A percentile compares a stretch with the other conserved stretches of the same genome.
Evolutionary conservation across 306 rosid species (phyloP).

Genomic region (Senna siamea): DNA sequence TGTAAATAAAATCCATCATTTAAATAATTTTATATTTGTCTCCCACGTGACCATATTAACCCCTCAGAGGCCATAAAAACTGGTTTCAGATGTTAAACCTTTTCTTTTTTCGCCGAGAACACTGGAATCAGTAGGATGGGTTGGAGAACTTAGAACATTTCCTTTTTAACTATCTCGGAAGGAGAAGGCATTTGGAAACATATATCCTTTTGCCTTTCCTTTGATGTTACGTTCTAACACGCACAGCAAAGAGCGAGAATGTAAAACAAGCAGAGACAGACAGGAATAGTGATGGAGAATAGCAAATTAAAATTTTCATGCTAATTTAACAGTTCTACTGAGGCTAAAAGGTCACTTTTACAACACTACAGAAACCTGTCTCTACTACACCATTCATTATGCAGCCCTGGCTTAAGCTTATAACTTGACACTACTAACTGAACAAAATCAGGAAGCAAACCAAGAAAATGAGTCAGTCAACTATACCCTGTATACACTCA

Average conservation of each 20-base stretch:
- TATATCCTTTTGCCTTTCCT: neutral
- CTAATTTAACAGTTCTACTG: conserved; percentile 30
- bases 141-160: no score
- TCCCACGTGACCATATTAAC: no score
- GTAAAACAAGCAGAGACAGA: neutral
- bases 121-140: no score
- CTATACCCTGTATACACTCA: conserved; percentile 73
- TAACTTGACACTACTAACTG: conserved; percentile 37
- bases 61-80: no score
- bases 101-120: no score
- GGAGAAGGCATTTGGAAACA: neutral
- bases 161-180: neutral
- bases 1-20: no score
- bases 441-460: conserved; percentile 47
- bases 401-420: conserved; percentile 40
- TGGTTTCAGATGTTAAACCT: no score
- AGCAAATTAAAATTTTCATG: conserved; percentile 28
- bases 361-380: conserved; percentile 42
- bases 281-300: conserved; percentile 17
- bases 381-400: conserved; percentile 47
- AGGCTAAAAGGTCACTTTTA: conserved; percentile 42
- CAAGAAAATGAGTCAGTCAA: conserved; percentile 48
- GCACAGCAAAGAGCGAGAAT: no score
- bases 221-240: no score
- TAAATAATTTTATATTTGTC: no score